Base-by-base conservation (phyloP, 176 grass and related monocot species). In the Pontederia paniculata region DNA sequence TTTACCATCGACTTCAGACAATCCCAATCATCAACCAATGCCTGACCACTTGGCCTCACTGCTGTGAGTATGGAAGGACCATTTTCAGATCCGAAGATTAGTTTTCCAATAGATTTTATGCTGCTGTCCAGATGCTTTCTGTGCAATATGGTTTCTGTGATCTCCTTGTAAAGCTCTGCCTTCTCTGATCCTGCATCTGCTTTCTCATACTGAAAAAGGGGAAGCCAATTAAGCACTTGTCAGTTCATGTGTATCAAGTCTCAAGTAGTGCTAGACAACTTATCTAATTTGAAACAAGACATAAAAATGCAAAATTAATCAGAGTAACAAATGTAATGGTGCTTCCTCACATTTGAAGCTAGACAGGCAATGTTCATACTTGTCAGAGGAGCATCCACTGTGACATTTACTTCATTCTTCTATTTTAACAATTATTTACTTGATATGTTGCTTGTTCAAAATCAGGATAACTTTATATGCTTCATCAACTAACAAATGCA, bases 1-100 rank as follows among this genome's bases (percentile, higher is more conserved):
- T 28, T 84, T 70, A 88, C 93, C 83, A 75, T 91, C 48, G 48
- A 66, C 70, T 98, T 98, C 71, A 98, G 62, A 63, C 93, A 98
- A 61, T 52, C 80, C 93, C 93, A 91, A 31, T 98, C 80, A 50
- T 98, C 83, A 9, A 88, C 93, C 66, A 97, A 50, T 19, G 86
- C 78, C 42, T 77, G 72, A 57, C 66, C 69, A 12, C 74, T 12
- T 42, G 68, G 46, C 72, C 93, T 90, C 55, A 76, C 50, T 50
- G 73, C 63, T 50, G 58, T 67, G n/a, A 95, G 62, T 23, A 77
- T 60, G 5, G 69, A 76, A 77, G 77, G 72, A 9, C 79, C 86
- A 6, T 48, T 69, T 66, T 77, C 69, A 60, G 73, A 76, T 72
- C 86, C 93, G 66, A 97, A 97, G 19, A 97, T 11, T 64, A 84